These are phyloP conservation scores for Penicillium sp. DNA, from an alignment of 2,329 filamentous ascomycete species.

Conservation along the genomic window DNA sequence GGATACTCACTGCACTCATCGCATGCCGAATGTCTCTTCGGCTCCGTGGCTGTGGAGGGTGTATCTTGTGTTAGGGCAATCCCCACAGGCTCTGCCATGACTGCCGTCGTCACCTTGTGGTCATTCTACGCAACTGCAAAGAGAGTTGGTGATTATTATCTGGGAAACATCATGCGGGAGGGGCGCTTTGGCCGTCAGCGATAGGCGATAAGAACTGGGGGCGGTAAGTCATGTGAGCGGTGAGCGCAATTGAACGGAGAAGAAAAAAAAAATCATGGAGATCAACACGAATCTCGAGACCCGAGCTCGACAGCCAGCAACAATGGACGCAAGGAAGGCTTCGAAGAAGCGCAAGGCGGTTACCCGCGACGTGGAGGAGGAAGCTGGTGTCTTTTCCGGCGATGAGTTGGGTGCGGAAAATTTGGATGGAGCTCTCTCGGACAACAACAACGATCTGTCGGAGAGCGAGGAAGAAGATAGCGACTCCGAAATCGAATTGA, in stretches of 20 bases:
- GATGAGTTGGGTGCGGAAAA: conserved; percentile 57
- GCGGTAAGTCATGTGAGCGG: conserved; percentile 44
- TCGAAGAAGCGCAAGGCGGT: conserved; percentile 68
- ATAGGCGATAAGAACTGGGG: conserved; percentile 28
- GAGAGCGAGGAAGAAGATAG: conserved; percentile 40
- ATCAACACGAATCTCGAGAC: conserved; percentile 11
- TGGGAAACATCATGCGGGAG: not conserved
- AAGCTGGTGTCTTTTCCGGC: conserved; percentile 57
- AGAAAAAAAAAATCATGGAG: conserved; percentile 31
- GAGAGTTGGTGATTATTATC: conserved; percentile 1
- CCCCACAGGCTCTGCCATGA: conserved; percentile 7
- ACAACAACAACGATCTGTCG: conserved; percentile 44
- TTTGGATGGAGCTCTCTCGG: conserved; percentile 47
- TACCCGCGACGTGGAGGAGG: conserved; percentile 54
- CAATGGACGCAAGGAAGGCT: conserved; percentile 41
- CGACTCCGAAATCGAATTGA: conserved; percentile 56
- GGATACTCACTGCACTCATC: conserved; percentile 51
- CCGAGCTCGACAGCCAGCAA: conserved; percentile 18
- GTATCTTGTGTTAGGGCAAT: conserved; percentile 1
- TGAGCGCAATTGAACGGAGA: conserved; percentile 27
- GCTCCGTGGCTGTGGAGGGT: conserved; percentile 18
- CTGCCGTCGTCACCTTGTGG: conserved; percentile 1
- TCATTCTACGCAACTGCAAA: conserved; percentile 9
- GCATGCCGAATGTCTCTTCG: conserved; percentile 51
- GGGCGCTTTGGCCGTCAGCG: conserved; percentile 14